Evolutionary conservation across 345 rosid genomes (phyloP), one percentile per base, ranked within the genome.

Genomic region (Boechera stricta): DNA sequence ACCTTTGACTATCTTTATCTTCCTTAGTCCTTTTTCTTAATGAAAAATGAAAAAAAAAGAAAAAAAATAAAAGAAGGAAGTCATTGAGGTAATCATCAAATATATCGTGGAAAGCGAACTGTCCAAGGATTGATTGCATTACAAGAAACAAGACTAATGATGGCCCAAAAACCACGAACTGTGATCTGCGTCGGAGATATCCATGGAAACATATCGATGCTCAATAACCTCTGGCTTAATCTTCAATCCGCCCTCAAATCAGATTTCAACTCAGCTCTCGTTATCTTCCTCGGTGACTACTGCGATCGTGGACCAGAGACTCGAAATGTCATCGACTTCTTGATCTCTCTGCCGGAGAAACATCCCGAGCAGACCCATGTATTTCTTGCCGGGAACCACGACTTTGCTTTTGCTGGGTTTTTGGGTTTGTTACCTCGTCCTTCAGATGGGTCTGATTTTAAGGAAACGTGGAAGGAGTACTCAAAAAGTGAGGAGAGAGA

Each of bases 201-300:
- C 84, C 97, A 93, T 69, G 97, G 97, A 79, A 48, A 87, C 90
- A 3, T 81, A 52, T 42, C 68, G 12, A 90, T 85, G 84, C 93
- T 93, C 77, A 83, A 77, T 54, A 76, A 79, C 9, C 92, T 93
- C 64, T 93, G 97, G 98, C 51, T 80, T 63, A 91, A 89, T 67
- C 93, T 93, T 67, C 85, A 87, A 72, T 38, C 84, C 59, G 49
- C 66, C 0, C 31, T 90, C 65, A 84, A 80, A 18, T 65, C 66
- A 24, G 82, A 79, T 9, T 93, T 93, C 85, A 63, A 49, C 64
- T 57, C 93, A 44, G 89, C 98, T 66, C 83, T 84, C 53, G 66
- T 91, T 67, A 88, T 93, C 67, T 93, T 93, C 83, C 82, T 93
- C 53, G 98, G 98, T 35, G 98, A 93, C 69, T 91, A 91, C 82